These are phyloP conservation scores for Backusella morwellensis DNA, from an alignment of 192 early-diverging fungal genomes.

Conservation along the genomic window DNA sequence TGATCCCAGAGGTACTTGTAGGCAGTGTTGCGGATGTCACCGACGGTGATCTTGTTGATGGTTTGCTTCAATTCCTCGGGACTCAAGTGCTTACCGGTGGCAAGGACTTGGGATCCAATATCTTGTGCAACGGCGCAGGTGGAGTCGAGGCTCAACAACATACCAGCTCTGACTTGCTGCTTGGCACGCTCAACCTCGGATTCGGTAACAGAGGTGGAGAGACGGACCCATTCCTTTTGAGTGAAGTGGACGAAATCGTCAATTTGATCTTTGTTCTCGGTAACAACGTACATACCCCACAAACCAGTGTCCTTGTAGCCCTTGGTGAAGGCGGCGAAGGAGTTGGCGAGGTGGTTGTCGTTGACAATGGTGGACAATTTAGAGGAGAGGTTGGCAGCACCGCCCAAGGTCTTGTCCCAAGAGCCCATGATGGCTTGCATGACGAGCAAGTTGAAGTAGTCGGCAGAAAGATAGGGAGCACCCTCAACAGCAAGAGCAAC, in stretches of 20 bases:
- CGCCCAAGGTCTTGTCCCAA: slow-evolving; percentile 94
- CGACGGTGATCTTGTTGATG: slow-evolving; percentile 80
- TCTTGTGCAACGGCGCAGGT: slow-evolving; percentile 95
- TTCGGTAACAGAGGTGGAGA: slow-evolving; percentile 82
- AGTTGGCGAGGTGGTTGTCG: slow-evolving; percentile 89
- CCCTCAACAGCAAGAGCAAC: slow-evolving; percentile 98
- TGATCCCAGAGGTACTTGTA: slow-evolving; percentile 92
- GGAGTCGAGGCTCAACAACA: slow-evolving; percentile 88
- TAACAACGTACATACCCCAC: slow-evolving; percentile 93
- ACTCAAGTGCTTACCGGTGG: slow-evolving; percentile 85
- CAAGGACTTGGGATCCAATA: slow-evolving; percentile 95
- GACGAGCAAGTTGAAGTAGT: slow-evolving; percentile 95
- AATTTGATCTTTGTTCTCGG: slow-evolving; percentile 77
- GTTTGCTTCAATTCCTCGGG: slow-evolving; percentile 86
- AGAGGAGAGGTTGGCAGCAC: slow-evolving; percentile 86
- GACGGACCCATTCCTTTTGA: slow-evolving; percentile 92
- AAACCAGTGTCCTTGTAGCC: slow-evolving; percentile 97
- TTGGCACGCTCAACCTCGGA: slow-evolving; percentile 96
- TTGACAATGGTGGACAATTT: slow-evolving; percentile 80
- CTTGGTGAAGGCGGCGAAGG: slow-evolving; percentile 98
- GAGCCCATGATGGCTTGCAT: slow-evolving; percentile 92
- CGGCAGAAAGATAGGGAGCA: slow-evolving; percentile 87
- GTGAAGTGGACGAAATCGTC: slow-evolving; percentile 91
- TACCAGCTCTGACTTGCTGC: slow-evolving; percentile 95
- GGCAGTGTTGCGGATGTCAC: slow-evolving; percentile 84